Percentiles rank a stretch among this genome's conserved stretches.
These are phyloP conservation scores for Myxozyma kluyveri DNA, from an alignment of 805 yeast genomes.

Conservation along the genomic window DNA sequence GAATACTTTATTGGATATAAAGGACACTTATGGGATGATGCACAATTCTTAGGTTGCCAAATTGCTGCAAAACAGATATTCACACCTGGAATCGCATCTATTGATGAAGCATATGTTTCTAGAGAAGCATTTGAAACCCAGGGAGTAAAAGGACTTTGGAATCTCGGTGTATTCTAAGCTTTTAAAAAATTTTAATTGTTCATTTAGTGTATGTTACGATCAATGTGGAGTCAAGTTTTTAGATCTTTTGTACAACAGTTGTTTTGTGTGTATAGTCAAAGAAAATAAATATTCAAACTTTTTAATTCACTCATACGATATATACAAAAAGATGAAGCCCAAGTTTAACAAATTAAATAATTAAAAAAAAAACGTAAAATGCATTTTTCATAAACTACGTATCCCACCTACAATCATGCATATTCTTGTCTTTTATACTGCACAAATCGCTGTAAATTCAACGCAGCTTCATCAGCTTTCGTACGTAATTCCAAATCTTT, in stretches of 20 bases:
- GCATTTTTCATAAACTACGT: no score
- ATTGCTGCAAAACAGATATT: constrained; percentile 84
- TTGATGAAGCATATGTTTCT: constrained; percentile 62
- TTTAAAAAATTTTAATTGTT: no score
- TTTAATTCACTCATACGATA: not conserved
- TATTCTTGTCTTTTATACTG: constrained; percentile 61
- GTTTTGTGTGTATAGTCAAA: not conserved
- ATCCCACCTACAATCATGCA: constrained; percentile 16
- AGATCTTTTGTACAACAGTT: not conserved
- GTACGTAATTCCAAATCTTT: constrained; percentile 55
- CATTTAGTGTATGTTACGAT: no score
- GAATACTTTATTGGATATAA: constrained; percentile 97
- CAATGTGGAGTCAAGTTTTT: no score
- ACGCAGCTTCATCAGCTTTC: constrained; percentile 63
- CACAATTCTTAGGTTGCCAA: constrained; percentile 80
- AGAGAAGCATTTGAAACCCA: constrained; percentile 68
- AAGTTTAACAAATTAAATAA: not conserved
- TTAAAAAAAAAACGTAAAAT: not conserved
- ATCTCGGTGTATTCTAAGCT: constrained; percentile 35
- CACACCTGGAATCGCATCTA: constrained; percentile 52
- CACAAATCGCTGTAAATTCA: constrained; percentile 71
- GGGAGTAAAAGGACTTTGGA: constrained; percentile 87
- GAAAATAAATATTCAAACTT: not conserved
- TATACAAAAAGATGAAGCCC: no score
- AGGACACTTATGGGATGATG: constrained; percentile 68